Evolutionary conservation across 768 basidiomycete species (phyloP).

Genomic region (Tulasnella sp.): DNA sequence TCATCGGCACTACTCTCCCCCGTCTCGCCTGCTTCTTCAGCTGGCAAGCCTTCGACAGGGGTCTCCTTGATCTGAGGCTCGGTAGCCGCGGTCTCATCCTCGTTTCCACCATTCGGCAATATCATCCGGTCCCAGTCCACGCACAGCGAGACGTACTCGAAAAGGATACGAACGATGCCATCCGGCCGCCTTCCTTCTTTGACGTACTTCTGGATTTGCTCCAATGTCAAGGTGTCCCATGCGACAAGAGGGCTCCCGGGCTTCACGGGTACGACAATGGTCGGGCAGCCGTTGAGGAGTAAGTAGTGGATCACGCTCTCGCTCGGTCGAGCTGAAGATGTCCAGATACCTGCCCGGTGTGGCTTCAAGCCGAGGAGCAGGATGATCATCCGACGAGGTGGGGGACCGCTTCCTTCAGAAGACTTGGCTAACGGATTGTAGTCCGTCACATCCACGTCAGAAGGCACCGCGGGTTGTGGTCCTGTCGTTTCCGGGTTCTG

Average conservation of each 20-base stretch:
- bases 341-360: constrained; percentile 43
- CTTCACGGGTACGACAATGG: constrained; percentile 47
- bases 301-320: constrained; percentile 55
- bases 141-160: constrained; percentile 49
- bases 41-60: constrained; percentile 13
- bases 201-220: constrained; percentile 43
- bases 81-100: not conserved
- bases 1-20: constrained; percentile 16
- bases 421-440: not conserved
- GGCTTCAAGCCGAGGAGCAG: constrained; percentile 48
- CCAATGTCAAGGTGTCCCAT: constrained; percentile 51
- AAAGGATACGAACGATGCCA: constrained; percentile 43
- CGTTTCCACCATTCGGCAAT: constrained; percentile 19
- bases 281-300: constrained; percentile 49
- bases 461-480: not conserved
- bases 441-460: not conserved
- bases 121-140: constrained; percentile 48
- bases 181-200: constrained; percentile 32
- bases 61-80: constrained; percentile 4
- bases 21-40: constrained; percentile 12
- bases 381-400: constrained; percentile 46
- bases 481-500: not conserved
- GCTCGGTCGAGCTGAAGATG: constrained; percentile 43
- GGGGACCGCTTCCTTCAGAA: not conserved
- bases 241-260: constrained; percentile 49